Evolutionary conservation across 2,329 filamentous ascomycete genomes (phyloP), one percentile per base, ranked within the genome.

Genomic region (Aspergillus japonicus): DNA sequence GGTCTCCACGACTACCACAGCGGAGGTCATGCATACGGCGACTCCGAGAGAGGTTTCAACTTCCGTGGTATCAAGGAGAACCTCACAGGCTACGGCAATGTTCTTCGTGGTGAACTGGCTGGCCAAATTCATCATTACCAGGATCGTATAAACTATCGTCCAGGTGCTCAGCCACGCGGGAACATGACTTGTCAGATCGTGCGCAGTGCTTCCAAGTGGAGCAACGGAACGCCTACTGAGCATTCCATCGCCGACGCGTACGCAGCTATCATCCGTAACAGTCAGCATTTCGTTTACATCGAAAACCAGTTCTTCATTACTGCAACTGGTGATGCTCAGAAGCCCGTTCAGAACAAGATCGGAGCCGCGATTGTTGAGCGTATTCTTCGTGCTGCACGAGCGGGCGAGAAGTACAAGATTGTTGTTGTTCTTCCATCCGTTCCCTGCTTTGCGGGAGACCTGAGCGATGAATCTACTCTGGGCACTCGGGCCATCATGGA

Each of bases 221-320:
- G 91, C n/a, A 95, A 90, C 69, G 94, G 94, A 7, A 94, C 96
- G 54, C 78, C 95, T 10, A 86, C 83, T 0, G 87, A 90, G 68
- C 92, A 95, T 74, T 96, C 92, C 0, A 93, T 97, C 63, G 85
- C 87, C 54, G 92, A 94, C 71, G 92, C 92, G 0, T 96, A 96
- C 75, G 84, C 80, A 8, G 91, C 96, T 58, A 79, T 96, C 47
- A 98, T 98, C 69, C 82, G 88, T 53, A 91, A 91, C 58, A 95
- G 95, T 0, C 80, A 96, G 76, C 94, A 98, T 73, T 98, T 88
- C 66, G 87, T 99, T 12, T 99, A 98, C 77, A 96, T 99, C 59
- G 95, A 99, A 75, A 98, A 99, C 69, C 95, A 99, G 72, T 98
- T 98, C 80, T 99, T 98, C 82, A 98, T 96, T 72, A 96, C 92